Percentiles rank a stretch among this genome's conserved stretches.
These are phyloP conservation scores for Backusella westeae DNA, from an alignment of 192 early-diverging fungal genomes.

Conservation along the genomic window DNA sequence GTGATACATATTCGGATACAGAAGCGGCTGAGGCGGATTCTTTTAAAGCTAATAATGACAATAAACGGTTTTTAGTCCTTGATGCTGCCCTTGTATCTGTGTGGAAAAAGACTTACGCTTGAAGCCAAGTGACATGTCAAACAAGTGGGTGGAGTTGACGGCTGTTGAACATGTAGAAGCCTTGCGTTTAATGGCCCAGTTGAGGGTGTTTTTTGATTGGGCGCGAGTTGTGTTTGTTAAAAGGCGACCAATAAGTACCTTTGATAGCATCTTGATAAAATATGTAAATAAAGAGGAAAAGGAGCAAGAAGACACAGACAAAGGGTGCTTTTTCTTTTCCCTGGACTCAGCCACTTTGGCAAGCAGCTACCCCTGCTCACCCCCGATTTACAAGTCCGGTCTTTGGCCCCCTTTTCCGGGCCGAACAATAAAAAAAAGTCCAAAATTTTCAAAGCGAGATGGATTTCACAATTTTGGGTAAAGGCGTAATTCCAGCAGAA, in stretches of 20 bases:
- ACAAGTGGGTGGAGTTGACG: not conserved
- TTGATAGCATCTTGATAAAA: not conserved
- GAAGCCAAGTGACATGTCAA: constrained; percentile 8
- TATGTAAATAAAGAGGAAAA: not conserved
- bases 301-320: not conserved
- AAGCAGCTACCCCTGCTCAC: constrained; percentile 2
- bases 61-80: not conserved
- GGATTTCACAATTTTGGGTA: not conserved
- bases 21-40: not conserved
- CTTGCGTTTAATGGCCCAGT: not conserved
- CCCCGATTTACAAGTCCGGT: not conserved
- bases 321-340: not conserved
- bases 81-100: not conserved
- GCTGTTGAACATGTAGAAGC: not conserved
- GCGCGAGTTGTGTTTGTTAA: not conserved
- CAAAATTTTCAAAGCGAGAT: constrained; percentile 7
- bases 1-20: constrained; percentile 20
- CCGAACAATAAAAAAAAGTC: not conserved
- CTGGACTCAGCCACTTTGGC: constrained; percentile 2
- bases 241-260: not conserved
- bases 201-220: not conserved
- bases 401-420: not conserved
- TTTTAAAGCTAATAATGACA: constrained; percentile 6
- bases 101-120: not conserved
- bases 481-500: constrained; percentile 2